Evolutionary conservation across 1,139 yeast genomes (phyloP).

Genomic region (Kodamaea anthophila): DNA sequence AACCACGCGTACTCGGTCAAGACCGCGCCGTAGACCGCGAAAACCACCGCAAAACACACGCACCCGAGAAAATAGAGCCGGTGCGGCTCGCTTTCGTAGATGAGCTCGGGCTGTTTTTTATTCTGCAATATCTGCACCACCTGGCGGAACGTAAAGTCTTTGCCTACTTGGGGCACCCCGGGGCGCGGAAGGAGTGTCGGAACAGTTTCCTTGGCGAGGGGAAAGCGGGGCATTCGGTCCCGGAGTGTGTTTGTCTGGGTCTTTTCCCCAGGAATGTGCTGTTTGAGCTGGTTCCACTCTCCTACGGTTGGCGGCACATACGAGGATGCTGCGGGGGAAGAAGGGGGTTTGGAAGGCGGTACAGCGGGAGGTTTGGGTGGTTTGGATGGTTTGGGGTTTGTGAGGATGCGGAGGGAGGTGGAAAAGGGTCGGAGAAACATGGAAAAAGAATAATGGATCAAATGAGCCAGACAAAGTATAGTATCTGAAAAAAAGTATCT

Average conservation of each 20-base stretch:
- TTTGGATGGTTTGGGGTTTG: slow-evolving; percentile 1
- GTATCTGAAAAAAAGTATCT: no score
- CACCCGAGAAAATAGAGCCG: slow-evolving; percentile 66
- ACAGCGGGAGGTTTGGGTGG: slow-evolving; percentile 3
- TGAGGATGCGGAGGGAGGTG: slow-evolving; percentile 1
- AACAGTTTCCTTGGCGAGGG: slow-evolving; percentile 58
- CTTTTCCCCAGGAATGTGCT: slow-evolving; percentile 58
- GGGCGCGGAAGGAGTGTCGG: slow-evolving; percentile 70
- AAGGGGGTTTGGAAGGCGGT: slow-evolving; percentile 9
- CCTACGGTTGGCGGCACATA: no score
- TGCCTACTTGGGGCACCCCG: slow-evolving; percentile 66
- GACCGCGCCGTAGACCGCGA: slow-evolving; percentile 62
- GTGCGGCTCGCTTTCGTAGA: slow-evolving; percentile 83
- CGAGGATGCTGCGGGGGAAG: no score
- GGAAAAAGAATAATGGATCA: not conserved
- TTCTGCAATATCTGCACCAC: slow-evolving; percentile 55
- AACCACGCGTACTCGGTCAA: slow-evolving; percentile 52
- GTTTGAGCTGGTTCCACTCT: slow-evolving; percentile 42
- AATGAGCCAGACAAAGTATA: no score
- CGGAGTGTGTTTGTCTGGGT: slow-evolving; percentile 40
- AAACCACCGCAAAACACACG: slow-evolving; percentile 62
- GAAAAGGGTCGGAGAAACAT: slow-evolving; percentile 1
- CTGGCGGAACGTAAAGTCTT: slow-evolving; percentile 51
- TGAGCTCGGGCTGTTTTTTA: slow-evolving; percentile 60
- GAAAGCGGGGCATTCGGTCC: slow-evolving; percentile 57